Evolutionary conservation across 768 basidiomycete species (phyloP).

Genomic region (Kwoniella newhampshirensis): DNA sequence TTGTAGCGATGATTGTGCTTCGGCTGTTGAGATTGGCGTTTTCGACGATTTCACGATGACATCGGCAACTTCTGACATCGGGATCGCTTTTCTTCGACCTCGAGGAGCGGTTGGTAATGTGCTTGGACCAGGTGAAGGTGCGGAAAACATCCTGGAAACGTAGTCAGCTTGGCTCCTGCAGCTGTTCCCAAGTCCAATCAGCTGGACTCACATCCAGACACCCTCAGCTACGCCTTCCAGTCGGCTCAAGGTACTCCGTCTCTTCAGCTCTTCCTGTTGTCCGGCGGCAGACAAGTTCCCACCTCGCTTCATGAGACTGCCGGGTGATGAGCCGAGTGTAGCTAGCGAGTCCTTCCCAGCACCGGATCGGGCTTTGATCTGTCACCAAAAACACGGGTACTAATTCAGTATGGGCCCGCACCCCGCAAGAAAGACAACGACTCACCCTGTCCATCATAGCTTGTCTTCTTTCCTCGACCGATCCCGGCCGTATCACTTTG

Average conservation of each 20-base stretch:
- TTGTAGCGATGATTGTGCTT: slow-evolving; percentile 49
- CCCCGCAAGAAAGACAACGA: not conserved
- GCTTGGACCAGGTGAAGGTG: slow-evolving; percentile 26
- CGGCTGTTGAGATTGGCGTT: slow-evolving; percentile 51
- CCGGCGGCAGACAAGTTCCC: slow-evolving; percentile 31
- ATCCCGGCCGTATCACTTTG: slow-evolving; percentile 32
- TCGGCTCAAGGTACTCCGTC: slow-evolving; percentile 51
- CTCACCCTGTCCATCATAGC: slow-evolving; percentile 51
- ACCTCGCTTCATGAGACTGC: slow-evolving; percentile 13
- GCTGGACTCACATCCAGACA: slow-evolving; percentile 51
- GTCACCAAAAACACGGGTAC: not conserved
- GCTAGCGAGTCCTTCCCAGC: slow-evolving; percentile 20
- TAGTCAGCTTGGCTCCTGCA: no score
- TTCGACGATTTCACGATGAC: slow-evolving; percentile 54
- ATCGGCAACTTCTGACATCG: slow-evolving; percentile 50
- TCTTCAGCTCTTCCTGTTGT: slow-evolving; percentile 48
- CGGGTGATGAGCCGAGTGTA: slow-evolving; percentile 33
- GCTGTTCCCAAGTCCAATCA: not conserved
- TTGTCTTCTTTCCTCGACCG: slow-evolving; percentile 44
- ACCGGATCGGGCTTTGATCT: slow-evolving; percentile 49
- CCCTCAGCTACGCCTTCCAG: slow-evolving; percentile 52
- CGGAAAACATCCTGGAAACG: slow-evolving; percentile 46
- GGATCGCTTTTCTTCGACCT: slow-evolving; percentile 46
- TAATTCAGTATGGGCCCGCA: not conserved
- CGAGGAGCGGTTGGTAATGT: slow-evolving; percentile 33